Conservation (phyloP, 148 eudicot genomes). For the Arbutus unedo region DNA sequence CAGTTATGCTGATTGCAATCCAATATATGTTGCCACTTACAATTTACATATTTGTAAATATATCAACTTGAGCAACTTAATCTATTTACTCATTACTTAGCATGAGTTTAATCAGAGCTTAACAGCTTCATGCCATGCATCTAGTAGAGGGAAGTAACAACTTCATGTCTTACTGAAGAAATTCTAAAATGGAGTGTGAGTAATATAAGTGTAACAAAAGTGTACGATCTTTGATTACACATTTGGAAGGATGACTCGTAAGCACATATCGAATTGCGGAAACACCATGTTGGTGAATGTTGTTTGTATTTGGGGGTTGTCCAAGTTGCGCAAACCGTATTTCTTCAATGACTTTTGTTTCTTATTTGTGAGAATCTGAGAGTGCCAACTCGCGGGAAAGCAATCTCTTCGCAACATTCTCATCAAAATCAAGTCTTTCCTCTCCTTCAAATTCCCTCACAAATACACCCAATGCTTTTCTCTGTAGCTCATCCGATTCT, state of each 20-base stretch:
- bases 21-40: background rate
- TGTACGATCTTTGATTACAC: background rate
- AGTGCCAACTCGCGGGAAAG: slow-evolving; percentile 11
- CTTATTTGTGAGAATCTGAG: background rate
- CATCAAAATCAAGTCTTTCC: slow-evolving; percentile 28
- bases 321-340: background rate
- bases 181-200: background rate
- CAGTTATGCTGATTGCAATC: background rate
- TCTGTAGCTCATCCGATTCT: slow-evolving; percentile 12
- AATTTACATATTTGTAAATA: background rate
- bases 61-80: background rate
- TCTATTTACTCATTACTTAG: background rate
- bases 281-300: background rate
- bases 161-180: background rate
- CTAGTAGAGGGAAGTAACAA: background rate
- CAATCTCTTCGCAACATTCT: slow-evolving; percentile 25
- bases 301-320: background rate
- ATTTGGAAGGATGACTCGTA: background rate
- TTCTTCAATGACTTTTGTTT: background rate
- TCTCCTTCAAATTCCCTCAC: slow-evolving; percentile 26
- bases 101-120: background rate
- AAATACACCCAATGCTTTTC: slow-evolving; percentile 20
- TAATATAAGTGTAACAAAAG: background rate
- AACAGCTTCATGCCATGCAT: background rate
- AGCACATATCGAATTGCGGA: background rate